phyloP scores from a whole-genome alignment of 257 asterid species.

The Penstemon eatonii region DNA sequence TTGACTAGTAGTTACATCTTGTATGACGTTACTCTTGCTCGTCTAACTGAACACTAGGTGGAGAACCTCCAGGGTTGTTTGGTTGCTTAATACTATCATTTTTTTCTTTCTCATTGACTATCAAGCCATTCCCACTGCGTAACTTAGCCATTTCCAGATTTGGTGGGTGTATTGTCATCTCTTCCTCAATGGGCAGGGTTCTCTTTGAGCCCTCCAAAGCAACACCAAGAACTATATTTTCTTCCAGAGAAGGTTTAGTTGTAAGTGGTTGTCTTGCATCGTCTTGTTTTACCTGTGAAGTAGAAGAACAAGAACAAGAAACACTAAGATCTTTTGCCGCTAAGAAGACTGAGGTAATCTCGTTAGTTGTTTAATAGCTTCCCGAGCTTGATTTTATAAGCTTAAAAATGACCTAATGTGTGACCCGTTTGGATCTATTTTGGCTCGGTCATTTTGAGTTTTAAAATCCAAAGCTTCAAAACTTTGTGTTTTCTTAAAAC shows the following conservation, averaged over 20 bases:
- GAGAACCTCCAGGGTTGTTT: slow-evolving; percentile 29
- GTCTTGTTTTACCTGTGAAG: slow-evolving; percentile 52
- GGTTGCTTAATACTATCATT: slow-evolving; percentile 38
- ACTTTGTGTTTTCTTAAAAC: too few relatives aligned
- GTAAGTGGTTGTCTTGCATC: slow-evolving; percentile 41
- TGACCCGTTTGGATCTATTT: too few relatives aligned
- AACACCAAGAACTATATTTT: slow-evolving; percentile 93
- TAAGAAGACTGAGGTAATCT: slow-evolving; percentile 28
- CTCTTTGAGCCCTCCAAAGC: slow-evolving; percentile 95
- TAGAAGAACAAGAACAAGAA: slow-evolving; percentile 19
- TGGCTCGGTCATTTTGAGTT: too few relatives aligned
- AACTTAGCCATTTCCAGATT: slow-evolving; percentile 50
- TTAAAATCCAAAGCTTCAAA: too few relatives aligned
- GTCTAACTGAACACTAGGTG: slow-evolving; percentile 40
- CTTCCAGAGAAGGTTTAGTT: slow-evolving; percentile 68
- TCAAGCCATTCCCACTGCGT: slow-evolving; percentile 47
- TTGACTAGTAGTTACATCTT: neutral
- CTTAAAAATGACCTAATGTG: too few relatives aligned
- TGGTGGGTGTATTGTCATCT: slow-evolving; percentile 26
- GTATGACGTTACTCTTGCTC: slow-evolving; percentile 35
- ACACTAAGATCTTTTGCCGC: slow-evolving; percentile 36
- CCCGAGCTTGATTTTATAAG: too few relatives aligned
- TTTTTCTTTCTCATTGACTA: slow-evolving; percentile 53
- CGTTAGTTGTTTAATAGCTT: slow-evolving; percentile 4
- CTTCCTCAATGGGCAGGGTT: slow-evolving; percentile 92